Base-by-base conservation (phyloP, 176 grass and related monocot species). In the Hordeum marinum region DNA sequence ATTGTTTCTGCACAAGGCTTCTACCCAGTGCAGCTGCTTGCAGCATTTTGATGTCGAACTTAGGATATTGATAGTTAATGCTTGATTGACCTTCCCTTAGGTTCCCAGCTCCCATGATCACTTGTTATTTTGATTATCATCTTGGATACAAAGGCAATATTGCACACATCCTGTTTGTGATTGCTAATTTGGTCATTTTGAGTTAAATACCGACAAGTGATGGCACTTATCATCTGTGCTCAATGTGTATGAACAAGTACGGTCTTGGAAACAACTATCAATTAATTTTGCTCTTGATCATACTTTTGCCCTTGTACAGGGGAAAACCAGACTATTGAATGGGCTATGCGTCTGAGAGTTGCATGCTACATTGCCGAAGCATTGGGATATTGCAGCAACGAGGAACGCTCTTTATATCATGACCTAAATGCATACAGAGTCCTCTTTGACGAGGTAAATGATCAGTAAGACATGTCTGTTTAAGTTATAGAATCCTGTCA, bases 371-470 rank as follows among this genome's bases (percentile, higher is more conserved):
- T 99, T 87, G 92, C 94, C 6, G 88, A 96, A 89, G 97, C 97
- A 77, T 78, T 96, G 88, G 97, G 95, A 31, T 94, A 96, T 64
- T 96, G 94, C 60, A 92, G 94, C 65, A 88, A 41, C 17, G 72
- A 94, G 79, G 91, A 92, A 34, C 66, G 90, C 9, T 87, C 90
- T 79, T 68, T 99, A 59, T 99, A 99, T 67, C 97, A 99, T 89
- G 97, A 99, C 87, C 83, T 99, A 80, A 96, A 99, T 79, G 97
- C 97, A 70, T 99, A 99, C 76, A 87, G 94, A 54, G 90, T 99
- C 70, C 97, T 99, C 42, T 99, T 99, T 89, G 97, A 99, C 80
- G 84, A 94, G 96, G 96, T 99, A 90, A 74, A 78, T 11, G 23
- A 11, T 78, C 42, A 74, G 68, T 31, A 72, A 77, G 17, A 31